Conservation (phyloP, 1,284 basidiomycete species). For the Pascua guehoae region DNA sequence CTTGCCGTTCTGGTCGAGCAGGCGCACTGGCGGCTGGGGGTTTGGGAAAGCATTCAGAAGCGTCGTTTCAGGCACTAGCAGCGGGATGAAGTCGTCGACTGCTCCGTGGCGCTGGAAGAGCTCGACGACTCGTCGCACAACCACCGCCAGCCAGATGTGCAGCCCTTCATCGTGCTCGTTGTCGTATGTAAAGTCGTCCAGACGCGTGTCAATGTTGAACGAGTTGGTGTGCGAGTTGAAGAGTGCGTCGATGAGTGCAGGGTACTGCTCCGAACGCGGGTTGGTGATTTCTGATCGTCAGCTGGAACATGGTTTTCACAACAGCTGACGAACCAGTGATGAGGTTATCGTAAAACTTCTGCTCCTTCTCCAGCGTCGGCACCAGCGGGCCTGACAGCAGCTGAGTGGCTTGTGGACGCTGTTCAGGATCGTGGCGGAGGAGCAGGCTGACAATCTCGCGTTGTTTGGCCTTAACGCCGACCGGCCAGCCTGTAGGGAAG, state of each 20-base stretch:
- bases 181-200: conserved; percentile 73
- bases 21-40: conserved; percentile 58
- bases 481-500: conserved; percentile 63
- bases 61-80: conserved; percentile 66
- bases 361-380: conserved; percentile 35
- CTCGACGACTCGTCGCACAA: conserved; percentile 68
- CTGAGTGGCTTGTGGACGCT: conserved; percentile 77
- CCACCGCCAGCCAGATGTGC: conserved; percentile 52
- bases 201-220: conserved; percentile 62
- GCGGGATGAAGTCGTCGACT: conserved; percentile 70
- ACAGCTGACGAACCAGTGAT: conserved; percentile 47
- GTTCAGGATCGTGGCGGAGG: conserved; percentile 76
- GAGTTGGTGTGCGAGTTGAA: conserved; percentile 30
- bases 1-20: conserved; percentile 79
- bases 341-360: conserved; percentile 36
- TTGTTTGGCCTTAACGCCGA: conserved; percentile 56
- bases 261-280: conserved; percentile 43
- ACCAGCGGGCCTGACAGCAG: conserved; percentile 75
- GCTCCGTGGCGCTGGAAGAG: conserved; percentile 87
- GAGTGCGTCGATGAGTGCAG: conserved; percentile 35
- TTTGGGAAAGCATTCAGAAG: conserved; percentile 61
- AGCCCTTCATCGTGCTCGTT: conserved; percentile 64
- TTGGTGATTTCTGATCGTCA: conserved; percentile 38
- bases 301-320: background rate
- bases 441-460: conserved; percentile 65